Evolutionary conservation across 2,329 filamentous ascomycete genomes (phyloP).

Genomic region (Colletotrichum chrysophilum): DNA sequence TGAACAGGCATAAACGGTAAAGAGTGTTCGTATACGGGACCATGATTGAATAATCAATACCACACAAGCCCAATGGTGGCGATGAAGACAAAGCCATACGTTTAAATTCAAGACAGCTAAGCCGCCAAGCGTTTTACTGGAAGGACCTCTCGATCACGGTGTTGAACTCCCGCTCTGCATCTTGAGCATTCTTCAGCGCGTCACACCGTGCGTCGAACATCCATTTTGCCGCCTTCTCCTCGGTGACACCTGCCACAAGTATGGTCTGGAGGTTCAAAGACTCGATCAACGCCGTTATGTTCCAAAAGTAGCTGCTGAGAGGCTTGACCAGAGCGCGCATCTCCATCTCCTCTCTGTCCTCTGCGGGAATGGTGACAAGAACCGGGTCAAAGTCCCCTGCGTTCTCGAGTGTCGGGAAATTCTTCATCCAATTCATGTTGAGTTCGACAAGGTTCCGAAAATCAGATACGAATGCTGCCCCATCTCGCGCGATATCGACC

Average conservation of each 20-base stretch:
- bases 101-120: background rate
- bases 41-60: background rate
- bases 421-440: background rate
- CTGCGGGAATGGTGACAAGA: background rate
- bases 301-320: background rate
- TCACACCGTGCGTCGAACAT: background rate
- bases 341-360: background rate
- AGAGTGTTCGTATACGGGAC: background rate
- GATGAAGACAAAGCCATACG: fast-evolving
- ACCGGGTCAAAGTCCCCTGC: background rate
- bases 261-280: background rate
- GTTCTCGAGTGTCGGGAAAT: background rate
- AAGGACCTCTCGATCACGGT: background rate
- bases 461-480: background rate
- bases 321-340: background rate
- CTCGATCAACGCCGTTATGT: background rate
- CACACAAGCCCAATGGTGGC: background rate
- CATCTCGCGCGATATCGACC: background rate
- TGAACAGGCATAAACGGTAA: fast-evolving
- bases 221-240: background rate
- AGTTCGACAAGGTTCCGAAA: background rate
- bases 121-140: background rate
- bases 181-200: background rate
- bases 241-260: background rate
- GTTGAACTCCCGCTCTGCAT: background rate